Base-by-base conservation (phyloP, 805 yeast species). In the Metschnikowia kofuensis region DNA sequence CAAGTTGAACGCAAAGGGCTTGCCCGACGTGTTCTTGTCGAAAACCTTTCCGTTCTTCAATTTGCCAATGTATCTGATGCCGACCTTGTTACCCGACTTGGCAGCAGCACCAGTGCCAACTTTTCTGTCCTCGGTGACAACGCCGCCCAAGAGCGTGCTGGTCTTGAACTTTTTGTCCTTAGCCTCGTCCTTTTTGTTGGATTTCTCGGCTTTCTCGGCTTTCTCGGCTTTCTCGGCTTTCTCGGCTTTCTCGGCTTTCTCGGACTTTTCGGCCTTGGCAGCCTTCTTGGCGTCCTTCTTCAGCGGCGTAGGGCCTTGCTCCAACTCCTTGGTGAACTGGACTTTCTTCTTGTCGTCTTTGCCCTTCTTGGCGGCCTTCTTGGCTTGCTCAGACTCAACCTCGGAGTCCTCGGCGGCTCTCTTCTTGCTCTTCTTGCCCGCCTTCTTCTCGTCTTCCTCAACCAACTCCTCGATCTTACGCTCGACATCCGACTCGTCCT, bases 21-120 rank as follows among this genome's bases (percentile, higher is more conserved):
- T 92, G 64, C 99, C 99, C 57, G 85, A 79, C 60, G 96, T 89
- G 84, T 94, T 94, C 73, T 92, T 91, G 80, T 94, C 99, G 59
- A 94, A 94, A 43, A 88, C 90, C 70, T 89, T 89, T 61, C 98
- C 99, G 76, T 91, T 90, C 77, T 87, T 86, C 70, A 94, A 84
- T 78, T 94, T 95, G 68, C 99, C 99, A 61, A 94, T 87, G 82
- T 94, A 94, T 78, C 99, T 84, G 73, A 94, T 91, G 68, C 96
- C 95, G 57, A 94, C 96, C 69, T 81, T 89, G 75, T 87, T 80
- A 53, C 96, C 96, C 61, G 79, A 76, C 78, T 90, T 91, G 67
- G 96, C 96, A 55, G 77, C 76, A 61, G 89, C 83, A 53, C 99
- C 99, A 51, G 82, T 80, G 64, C 99, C 99, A 51, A 78, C 70